These are phyloP conservation scores for Alternaria conjuncta DNA, from an alignment of 2,329 filamentous ascomycete species.

Conservation along the genomic window DNA sequence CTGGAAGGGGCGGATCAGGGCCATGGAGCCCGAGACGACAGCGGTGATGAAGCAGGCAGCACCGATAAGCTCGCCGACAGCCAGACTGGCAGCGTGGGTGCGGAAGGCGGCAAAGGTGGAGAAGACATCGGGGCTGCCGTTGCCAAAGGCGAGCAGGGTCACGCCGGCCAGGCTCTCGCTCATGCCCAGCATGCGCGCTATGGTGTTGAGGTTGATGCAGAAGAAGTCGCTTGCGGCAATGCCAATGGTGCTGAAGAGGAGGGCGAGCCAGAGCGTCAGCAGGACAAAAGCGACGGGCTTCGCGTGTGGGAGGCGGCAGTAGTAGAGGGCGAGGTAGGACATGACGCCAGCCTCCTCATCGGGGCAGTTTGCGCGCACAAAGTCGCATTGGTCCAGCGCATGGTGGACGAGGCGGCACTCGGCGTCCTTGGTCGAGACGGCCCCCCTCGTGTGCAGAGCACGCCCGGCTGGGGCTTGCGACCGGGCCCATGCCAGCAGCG, in stretches of 20 bases:
- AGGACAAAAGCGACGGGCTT: constrained; percentile 81
- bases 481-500: constrained; percentile 37
- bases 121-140: constrained; percentile 97
- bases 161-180: constrained; percentile 96
- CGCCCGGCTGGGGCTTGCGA: constrained; percentile 3
- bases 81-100: constrained; percentile 95
- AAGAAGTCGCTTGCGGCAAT: constrained; percentile 99
- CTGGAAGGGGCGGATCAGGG: constrained; percentile 90
- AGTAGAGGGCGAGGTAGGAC: constrained; percentile 89
- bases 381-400: constrained; percentile 81
- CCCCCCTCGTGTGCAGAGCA: constrained; percentile 25
- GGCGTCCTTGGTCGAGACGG: constrained; percentile 38
- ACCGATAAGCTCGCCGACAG: constrained; percentile 91
- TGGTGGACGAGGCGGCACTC: constrained; percentile 80
- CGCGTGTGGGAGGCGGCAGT: constrained; percentile 73
- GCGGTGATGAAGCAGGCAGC: constrained; percentile 96
- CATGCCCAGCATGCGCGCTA: constrained; percentile 85
- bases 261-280: constrained; percentile 80
- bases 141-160: constrained; percentile 95
- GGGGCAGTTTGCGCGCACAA: constrained; percentile 79
- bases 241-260: constrained; percentile 95
- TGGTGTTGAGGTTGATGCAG: constrained; percentile 94
- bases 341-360: constrained; percentile 91
- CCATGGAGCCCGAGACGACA: constrained; percentile 97
- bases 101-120: constrained; percentile 98